Base-by-base conservation (phyloP, 2,329 filamentous ascomycete genomes). In the Pestalotiopsis sp. region DNA sequence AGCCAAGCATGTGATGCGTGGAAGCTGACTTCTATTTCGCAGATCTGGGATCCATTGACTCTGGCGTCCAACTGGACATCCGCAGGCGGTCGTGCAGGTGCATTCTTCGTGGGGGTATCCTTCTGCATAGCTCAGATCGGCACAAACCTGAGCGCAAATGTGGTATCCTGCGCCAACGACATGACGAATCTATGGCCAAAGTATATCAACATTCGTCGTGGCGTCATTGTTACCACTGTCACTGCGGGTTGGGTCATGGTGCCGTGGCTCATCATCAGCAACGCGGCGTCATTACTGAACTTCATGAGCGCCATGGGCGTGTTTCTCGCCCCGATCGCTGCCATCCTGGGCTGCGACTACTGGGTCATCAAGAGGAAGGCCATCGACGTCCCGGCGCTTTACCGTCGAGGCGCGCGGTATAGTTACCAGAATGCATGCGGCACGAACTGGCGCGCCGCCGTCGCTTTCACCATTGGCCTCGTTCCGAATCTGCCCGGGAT, bases 241-340 rank as follows among this genome's bases (percentile, higher is more conserved):
- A 76, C 89, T 23, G 81, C 79, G 0, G 86, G 85, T 25, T 91
- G 88, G 88, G 83, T 84, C 2, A 82, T 91, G 39, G 87, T 90
- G 1, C 89, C 88, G 1, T 91, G 89, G 90, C 90, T 90, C 79
- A 91, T 92, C 68, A 80, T 91, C 20, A 82, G 77, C 41, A 89
- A 86, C 0, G 90, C 89, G 2, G 76, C 78, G 2, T 88, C 85
- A 1, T 88, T 92, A 72, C 78, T 91, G 3, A 84, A 86, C 58
- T 93, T 92, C 78, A 91, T 93, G 85, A 83, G 85, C 58, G 90
- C 89, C 0, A 75, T 81, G 69, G 74, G 80, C 61, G 84, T 92
- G 52, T 92, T 92, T 78, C 80, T 92, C 0, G 89, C 87, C 0
- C 89, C 90, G 0, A 89, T 92, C 68, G 87, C 88, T 0, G 85